These are phyloP conservation scores for Solanum pennellii DNA, from an alignment of 257 asterid genomes.

Conservation along the genomic window DNA sequence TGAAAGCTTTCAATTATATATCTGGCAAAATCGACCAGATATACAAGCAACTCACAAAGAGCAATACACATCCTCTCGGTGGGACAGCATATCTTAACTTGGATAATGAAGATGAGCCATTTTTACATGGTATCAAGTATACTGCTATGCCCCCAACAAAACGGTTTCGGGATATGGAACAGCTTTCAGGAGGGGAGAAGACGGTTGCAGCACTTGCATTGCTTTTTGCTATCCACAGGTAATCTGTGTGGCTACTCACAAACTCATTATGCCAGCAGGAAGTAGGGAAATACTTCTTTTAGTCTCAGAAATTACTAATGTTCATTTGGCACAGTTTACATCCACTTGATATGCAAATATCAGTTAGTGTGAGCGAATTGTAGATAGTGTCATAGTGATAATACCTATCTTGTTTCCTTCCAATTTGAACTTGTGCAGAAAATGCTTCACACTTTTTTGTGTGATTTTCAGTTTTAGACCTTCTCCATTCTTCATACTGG, in stretches of 20 bases:
- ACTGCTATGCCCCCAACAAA: constrained; percentile 99
- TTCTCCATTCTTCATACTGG: constrained; percentile 93
- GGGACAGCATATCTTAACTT: constrained; percentile 88
- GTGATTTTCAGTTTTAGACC: constrained; percentile 74
- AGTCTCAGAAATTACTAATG: background rate
- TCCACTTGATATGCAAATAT: background rate
- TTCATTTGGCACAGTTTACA: background rate
- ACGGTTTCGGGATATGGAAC: constrained; percentile 41
- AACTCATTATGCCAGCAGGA: background rate
- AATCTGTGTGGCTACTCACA: background rate
- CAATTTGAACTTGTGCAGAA: background rate
- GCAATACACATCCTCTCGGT: constrained; percentile 85
- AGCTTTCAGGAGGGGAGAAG: constrained; percentile 94
- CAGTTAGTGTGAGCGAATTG: background rate
- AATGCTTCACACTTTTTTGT: background rate
- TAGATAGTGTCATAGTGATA: background rate
- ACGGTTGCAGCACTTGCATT: constrained; percentile 98
- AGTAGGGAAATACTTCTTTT: background rate
- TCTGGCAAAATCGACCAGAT: constrained; percentile 41
- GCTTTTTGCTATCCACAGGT: constrained; percentile 95
- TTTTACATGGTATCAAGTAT: constrained; percentile 81
- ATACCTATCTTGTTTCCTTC: background rate
- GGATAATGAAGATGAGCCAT: constrained; percentile 94
- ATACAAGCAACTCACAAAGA: constrained; percentile 87
- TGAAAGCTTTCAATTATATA: constrained; percentile 71